Conservation (phyloP, 108 stramenopile species). For the Chaetoceros tenuissimus region DNA sequence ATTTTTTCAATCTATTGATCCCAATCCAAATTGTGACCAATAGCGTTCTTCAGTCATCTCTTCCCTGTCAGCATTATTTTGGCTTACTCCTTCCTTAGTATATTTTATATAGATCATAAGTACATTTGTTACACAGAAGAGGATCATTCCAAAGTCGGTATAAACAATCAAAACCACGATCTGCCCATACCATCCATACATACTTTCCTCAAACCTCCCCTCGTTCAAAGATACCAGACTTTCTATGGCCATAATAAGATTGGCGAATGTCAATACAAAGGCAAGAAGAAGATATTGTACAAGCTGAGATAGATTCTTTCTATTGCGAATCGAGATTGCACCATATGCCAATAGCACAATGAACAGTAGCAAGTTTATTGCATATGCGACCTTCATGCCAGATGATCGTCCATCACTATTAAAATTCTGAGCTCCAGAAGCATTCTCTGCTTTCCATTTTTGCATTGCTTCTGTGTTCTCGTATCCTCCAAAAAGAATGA, state of each 20-base stretch:
- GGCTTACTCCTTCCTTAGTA: too few relatives aligned
- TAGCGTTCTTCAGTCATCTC: too few relatives aligned
- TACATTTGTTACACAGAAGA: conserved; percentile 10
- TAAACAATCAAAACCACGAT: conserved; percentile 45
- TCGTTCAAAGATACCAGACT: conserved; percentile 39
- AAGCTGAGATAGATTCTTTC: conserved; percentile 14
- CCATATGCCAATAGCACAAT: conserved; percentile 36
- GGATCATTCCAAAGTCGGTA: conserved; percentile 40
- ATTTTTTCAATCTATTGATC: too few relatives aligned
- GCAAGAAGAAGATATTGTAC: conserved; percentile 29
- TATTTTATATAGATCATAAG: too few relatives aligned
- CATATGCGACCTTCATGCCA: conserved; percentile 41
- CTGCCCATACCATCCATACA: conserved; percentile 51
- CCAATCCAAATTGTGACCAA: too few relatives aligned
- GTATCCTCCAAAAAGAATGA: conserved; percentile 29
- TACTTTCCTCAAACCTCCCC: conserved; percentile 28
- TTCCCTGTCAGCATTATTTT: too few relatives aligned
- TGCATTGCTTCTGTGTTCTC: conserved; percentile 15
- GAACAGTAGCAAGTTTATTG: conserved; percentile 42
- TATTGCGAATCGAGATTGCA: conserved; percentile 20
- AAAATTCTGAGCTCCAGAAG: neutral
- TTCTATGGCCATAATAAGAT: conserved; percentile 35
- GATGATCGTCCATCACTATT: conserved; percentile 8
- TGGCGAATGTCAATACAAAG: conserved; percentile 34
- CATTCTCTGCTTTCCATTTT: conserved; percentile 26